phyloP scores from a whole-genome alignment of 345 rosid species.

The Boechera stricta region DNA sequence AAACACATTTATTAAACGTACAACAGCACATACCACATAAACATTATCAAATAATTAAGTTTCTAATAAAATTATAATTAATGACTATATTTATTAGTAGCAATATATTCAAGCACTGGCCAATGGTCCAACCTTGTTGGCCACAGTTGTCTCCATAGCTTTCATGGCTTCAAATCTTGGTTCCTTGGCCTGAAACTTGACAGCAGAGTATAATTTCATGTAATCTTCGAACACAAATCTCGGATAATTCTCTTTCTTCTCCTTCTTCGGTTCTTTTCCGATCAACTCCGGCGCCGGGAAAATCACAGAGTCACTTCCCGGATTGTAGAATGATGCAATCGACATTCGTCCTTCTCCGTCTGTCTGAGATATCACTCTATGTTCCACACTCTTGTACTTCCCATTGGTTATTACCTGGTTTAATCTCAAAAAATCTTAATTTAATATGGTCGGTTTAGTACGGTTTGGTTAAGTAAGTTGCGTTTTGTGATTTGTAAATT shows the following conservation, averaged over 20 bases:
- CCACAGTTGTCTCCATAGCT: constrained; percentile 45
- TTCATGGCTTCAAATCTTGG: constrained; percentile 97
- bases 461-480: constrained; percentile 18
- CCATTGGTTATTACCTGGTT: constrained; percentile 91
- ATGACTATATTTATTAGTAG: constrained; percentile 8
- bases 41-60: not conserved
- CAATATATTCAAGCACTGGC: constrained; percentile 25
- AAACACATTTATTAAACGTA: not conserved
- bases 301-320: constrained; percentile 84
- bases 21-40: constrained; percentile 16
- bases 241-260: constrained; percentile 58
- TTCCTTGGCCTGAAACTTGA: constrained; percentile 90
- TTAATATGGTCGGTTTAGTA: not conserved
- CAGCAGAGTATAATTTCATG: constrained; percentile 76
- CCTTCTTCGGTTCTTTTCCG: constrained; percentile 56
- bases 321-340: constrained; percentile 91
- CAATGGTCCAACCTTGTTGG: constrained; percentile 32
- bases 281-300: constrained; percentile 76
- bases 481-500: not conserved
- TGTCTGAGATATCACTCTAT: constrained; percentile 82
- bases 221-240: constrained; percentile 88
- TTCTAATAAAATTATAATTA: not conserved
- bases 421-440: not conserved
- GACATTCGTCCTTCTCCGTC: constrained; percentile 79
- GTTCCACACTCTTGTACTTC: constrained; percentile 87